Percentiles rank a stretch among this genome's conserved stretches.
These are phyloP conservation scores for Santalum album DNA, from an alignment of 164 flowering plant genomes.

Conservation along the genomic window DNA sequence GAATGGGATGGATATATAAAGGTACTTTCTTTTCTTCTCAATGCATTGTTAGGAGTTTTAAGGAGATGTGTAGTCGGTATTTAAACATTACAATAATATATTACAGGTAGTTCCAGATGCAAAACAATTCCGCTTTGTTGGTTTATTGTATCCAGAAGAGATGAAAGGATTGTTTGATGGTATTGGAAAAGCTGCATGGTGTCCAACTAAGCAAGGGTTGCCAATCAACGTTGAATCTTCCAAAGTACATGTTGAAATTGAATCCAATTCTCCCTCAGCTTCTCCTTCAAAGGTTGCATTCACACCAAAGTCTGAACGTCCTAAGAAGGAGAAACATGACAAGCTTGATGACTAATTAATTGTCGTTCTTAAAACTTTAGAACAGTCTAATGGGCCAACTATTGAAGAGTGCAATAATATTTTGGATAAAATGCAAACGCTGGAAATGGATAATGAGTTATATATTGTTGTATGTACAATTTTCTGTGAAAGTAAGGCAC, in stretches of 20 bases:
- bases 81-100: no score
- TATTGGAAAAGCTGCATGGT: no score
- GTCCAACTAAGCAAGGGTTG: no score
- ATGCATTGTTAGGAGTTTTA: background rate
- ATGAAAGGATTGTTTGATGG: no score
- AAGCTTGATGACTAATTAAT: no score
- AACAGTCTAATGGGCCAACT: background rate
- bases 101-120: background rate
- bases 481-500: no score
- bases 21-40: background rate
- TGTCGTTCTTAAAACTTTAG: no score
- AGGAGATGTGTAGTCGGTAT: background rate
- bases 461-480: background rate
- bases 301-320: background rate
- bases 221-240: no score
- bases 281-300: background rate
- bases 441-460: background rate
- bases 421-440: background rate
- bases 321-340: no score
- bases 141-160: background rate
- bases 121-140: background rate
- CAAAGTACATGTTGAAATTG: no score
- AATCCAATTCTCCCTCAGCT: no score
- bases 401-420: background rate
- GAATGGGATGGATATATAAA: no score